Evolutionary conservation across 2,329 filamentous ascomycete genomes (phyloP).

Genomic region (Xylariales sp.): DNA sequence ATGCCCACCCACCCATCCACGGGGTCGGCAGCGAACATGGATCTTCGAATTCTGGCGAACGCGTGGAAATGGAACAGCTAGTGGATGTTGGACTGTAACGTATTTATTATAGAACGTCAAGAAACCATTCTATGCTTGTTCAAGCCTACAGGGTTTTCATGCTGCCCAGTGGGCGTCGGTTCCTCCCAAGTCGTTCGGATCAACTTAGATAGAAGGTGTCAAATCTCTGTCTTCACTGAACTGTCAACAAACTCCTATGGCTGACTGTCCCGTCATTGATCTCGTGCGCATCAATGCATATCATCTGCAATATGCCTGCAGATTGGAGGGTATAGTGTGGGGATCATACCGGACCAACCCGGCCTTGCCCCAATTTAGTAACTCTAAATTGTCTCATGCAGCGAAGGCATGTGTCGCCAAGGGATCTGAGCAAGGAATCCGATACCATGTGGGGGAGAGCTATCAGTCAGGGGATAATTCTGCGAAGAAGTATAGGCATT

Average conservation of each 20-base stretch:
- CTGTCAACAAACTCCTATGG: not conserved
- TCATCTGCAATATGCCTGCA: no score
- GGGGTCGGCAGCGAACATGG: not conserved
- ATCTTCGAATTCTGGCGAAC: not conserved
- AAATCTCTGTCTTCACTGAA: not conserved
- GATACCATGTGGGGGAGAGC: not conserved
- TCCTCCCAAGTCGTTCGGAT: no score
- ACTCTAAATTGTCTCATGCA: not conserved
- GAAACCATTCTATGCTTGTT: no score
- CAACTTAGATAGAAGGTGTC: no score
- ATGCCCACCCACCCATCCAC: not conserved
- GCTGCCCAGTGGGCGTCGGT: no score
- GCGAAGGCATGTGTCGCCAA: not conserved
- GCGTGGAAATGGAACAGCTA: not conserved
- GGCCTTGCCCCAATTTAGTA: no score
- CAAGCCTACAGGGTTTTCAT: not conserved
- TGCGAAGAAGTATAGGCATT: no score
- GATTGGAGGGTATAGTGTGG: not conserved
- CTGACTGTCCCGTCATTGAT: not conserved
- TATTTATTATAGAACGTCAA: no score
- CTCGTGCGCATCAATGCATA: not conserved
- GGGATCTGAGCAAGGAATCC: constrained; percentile 2
- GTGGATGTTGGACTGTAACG: not conserved
- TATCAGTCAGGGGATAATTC: no score
- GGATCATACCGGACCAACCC: not conserved